Conservation (phyloP, 768 basidiomycete genomes). For the Mycena rebaudengoi region DNA sequence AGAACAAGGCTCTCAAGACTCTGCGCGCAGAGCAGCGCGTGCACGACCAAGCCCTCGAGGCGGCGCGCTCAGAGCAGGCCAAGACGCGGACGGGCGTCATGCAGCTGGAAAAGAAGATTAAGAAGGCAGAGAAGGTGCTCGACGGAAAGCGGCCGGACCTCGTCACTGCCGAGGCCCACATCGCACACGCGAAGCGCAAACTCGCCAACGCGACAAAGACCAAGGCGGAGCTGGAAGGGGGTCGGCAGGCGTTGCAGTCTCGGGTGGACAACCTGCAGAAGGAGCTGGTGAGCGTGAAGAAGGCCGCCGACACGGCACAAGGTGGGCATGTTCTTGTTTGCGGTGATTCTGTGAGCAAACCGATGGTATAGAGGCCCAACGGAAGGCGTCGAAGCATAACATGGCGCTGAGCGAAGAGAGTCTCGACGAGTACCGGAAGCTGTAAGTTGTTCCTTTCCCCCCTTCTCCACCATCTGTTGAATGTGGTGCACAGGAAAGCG, state of each 20-base stretch:
- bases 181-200: constrained; percentile 85
- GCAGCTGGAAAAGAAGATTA: constrained; percentile 88
- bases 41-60: constrained; percentile 76
- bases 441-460: constrained; percentile 61
- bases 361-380: constrained; percentile 68
- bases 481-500: constrained; percentile 65
- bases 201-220: constrained; percentile 72
- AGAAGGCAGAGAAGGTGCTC: constrained; percentile 88
- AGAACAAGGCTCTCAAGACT: constrained; percentile 75
- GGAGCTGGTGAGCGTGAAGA: constrained; percentile 73
- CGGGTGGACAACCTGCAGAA: constrained; percentile 64
- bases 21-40: constrained; percentile 73
- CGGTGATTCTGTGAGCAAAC: not conserved
- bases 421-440: constrained; percentile 84
- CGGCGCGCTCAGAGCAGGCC: constrained; percentile 82
- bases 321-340: constrained; percentile 53
- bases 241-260: constrained; percentile 49
- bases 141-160: constrained; percentile 92
- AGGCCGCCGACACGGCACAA: constrained; percentile 79
- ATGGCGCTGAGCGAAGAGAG: constrained; percentile 84
- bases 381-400: constrained; percentile 76
- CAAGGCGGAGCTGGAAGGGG: constrained; percentile 70
- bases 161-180: constrained; percentile 85
- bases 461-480: not conserved
- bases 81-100: constrained; percentile 76